These are phyloP conservation scores for Coemansia sp. DNA, from an alignment of 192 early-diverging fungal genomes.

Conservation along the genomic window DNA sequence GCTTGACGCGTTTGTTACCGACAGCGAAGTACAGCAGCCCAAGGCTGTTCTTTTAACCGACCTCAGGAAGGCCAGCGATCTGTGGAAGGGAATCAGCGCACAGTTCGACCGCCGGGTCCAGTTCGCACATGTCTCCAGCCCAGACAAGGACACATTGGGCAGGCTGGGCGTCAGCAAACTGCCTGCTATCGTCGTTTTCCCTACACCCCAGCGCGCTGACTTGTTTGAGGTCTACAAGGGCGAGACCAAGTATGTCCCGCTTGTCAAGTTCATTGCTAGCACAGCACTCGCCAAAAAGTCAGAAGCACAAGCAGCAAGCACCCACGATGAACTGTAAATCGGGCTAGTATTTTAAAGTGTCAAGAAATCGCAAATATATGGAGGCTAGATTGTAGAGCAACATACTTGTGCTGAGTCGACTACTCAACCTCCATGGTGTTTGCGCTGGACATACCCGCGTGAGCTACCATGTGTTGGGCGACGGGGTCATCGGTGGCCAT, in stretches of 20 bases:
- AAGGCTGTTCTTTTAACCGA: slow-evolving; percentile 82
- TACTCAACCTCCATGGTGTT: slow-evolving; percentile 40
- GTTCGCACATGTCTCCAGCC: slow-evolving; percentile 72
- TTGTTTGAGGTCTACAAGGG: slow-evolving; percentile 62
- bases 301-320: slow-evolving; percentile 8
- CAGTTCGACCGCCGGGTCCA: slow-evolving; percentile 70
- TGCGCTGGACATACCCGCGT: neutral
- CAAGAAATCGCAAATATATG: slow-evolving; percentile 2
- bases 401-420: neutral
- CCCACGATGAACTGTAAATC: slow-evolving; percentile 40
- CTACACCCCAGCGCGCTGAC: slow-evolving; percentile 45
- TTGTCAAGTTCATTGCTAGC: slow-evolving; percentile 40
- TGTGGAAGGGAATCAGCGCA: slow-evolving; percentile 86
- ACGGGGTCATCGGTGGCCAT: slow-evolving; percentile 12
- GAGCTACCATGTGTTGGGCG: slow-evolving; percentile 7
- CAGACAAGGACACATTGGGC: slow-evolving; percentile 56
- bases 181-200: slow-evolving; percentile 72
- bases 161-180: slow-evolving; percentile 63
- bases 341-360: neutral
- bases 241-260: slow-evolving; percentile 66
- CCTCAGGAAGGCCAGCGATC: slow-evolving; percentile 72
- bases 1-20: slow-evolving; percentile 62
- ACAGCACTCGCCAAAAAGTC: slow-evolving; percentile 30
- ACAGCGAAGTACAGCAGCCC: slow-evolving; percentile 42
- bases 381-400: neutral